Conservation (phyloP, 176 grass and related monocot species). For the Triticum aestivum region IWGSC_CS_RefSeq_v2.1 NC_057814.1:476345661-476346160, state of each 20-base stretch:
- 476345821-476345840: constrained; percentile 88
- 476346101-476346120: neutral
- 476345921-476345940: neutral
- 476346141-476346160: neutral
- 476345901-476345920: neutral
- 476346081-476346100: neutral
- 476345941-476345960: neutral
- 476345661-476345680: neutral
- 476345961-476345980: neutral
- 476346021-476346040: neutral
- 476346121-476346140: neutral
- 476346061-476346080: neutral
- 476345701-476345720: neutral
- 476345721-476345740: neutral
- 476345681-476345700: neutral
- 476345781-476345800: constrained; percentile 91
- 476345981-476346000: neutral
- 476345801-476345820: constrained; percentile 90
- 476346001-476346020: neutral
- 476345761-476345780: constrained; percentile 20
- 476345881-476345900: neutral
- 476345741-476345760: neutral
- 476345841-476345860: neutral
- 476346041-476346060: neutral
- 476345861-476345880: too few species aligned